Percentiles rank a stretch among this genome's conserved stretches.
Conservation (phyloP, 805 yeast species). For the Lachancea sp. region DNA sequence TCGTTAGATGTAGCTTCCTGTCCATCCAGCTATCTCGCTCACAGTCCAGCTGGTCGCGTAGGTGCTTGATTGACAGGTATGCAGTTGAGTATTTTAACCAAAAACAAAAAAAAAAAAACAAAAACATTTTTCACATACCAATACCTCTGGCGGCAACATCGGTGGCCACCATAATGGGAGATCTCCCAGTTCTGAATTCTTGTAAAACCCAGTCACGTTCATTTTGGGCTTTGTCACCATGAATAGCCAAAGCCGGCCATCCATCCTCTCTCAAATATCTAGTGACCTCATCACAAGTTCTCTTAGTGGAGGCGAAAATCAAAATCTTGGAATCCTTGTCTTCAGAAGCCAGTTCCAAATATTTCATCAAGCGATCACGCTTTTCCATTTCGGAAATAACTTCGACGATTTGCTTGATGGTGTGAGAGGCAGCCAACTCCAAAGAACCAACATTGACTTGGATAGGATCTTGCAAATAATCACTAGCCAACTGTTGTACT, state of each 20-base stretch:
- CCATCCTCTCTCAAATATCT: conserved; percentile 90
- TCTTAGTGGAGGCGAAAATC: conserved; percentile 93
- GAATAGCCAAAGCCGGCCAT: conserved; percentile 98
- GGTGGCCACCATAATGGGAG: conserved; percentile 98
- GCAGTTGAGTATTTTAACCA: neutral
- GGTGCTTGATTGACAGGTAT: neutral
- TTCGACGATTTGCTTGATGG: conserved; percentile 88
- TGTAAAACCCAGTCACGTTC: conserved; percentile 98
- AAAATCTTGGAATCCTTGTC: conserved; percentile 70
- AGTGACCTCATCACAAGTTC: conserved; percentile 95
- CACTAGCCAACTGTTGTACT: conserved; percentile 87
- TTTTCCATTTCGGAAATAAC: conserved; percentile 89
- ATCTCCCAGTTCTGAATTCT: conserved; percentile 87
- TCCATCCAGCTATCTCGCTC: neutral
- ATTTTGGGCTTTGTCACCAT: conserved; percentile 95
- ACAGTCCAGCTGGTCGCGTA: conserved; percentile 1
- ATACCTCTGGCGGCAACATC: conserved; percentile 99
- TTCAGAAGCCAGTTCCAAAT: conserved; percentile 72
- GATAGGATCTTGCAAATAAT: conserved; percentile 85
- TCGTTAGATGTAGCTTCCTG: conserved; percentile 7
- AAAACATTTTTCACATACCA: conserved; percentile 59
- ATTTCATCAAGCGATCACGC: conserved; percentile 81
- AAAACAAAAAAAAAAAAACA: conserved; percentile 11
- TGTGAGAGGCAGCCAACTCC: conserved; percentile 94
- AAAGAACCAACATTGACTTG: conserved; percentile 96